These are phyloP conservation scores for Epichloe scottii DNA, from an alignment of 2,329 filamentous ascomycete species.

Conservation along the genomic window DNA sequence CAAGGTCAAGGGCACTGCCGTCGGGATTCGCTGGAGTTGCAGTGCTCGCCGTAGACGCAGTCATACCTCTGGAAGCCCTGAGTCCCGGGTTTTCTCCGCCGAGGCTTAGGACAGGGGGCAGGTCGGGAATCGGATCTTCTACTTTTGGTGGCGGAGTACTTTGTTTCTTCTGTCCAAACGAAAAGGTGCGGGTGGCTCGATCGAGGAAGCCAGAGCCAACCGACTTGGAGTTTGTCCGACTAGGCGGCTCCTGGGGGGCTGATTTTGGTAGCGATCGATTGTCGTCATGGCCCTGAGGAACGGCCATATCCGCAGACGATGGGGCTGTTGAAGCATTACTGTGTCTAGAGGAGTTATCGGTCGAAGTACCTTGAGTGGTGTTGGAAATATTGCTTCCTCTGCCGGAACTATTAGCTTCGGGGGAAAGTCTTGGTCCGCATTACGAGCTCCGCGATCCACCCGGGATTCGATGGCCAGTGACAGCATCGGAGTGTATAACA, in stretches of 20 bases:
- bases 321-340: conserved; percentile 50
- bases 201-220: conserved; percentile 40
- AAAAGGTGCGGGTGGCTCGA: conserved; percentile 45
- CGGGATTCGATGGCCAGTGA: conserved; percentile 6
- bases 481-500: background rate
- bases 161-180: conserved; percentile 45
- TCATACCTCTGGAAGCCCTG: conserved; percentile 36
- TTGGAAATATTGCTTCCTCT: conserved; percentile 50
- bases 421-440: background rate
- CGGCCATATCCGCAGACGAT: conserved; percentile 36
- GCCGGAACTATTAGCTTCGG: conserved; percentile 23
- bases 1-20: conserved; percentile 35
- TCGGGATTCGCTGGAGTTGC: conserved; percentile 37
- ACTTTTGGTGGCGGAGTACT: conserved; percentile 17
- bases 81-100: conserved; percentile 17
- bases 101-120: conserved; percentile 26
- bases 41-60: conserved; percentile 40
- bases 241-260: conserved; percentile 23
- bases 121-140: conserved; percentile 19
- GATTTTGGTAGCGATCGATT: conserved; percentile 20
- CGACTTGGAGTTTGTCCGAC: conserved; percentile 33
- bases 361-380: conserved; percentile 46
- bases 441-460: background rate
- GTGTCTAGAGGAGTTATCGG: conserved; percentile 48
- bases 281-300: conserved; percentile 16